These are phyloP conservation scores for Mycena latifolia DNA, from an alignment of 768 basidiomycete genomes.

Conservation along the genomic window DNA sequence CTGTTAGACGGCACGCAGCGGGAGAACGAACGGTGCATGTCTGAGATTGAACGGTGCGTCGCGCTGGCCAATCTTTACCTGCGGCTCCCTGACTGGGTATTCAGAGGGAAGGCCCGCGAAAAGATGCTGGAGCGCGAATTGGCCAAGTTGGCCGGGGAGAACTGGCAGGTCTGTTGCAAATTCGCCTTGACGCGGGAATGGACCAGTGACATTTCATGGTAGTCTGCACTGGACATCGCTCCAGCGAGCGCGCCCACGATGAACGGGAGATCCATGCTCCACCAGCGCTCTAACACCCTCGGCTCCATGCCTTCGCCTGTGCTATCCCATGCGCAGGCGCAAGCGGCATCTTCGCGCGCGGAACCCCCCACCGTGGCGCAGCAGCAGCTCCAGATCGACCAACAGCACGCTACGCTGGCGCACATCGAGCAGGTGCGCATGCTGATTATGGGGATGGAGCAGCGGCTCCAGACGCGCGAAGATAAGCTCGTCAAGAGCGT, in stretches of 20 bases:
- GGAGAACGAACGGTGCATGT: constrained; percentile 90
- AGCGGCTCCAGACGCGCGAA: constrained; percentile 73
- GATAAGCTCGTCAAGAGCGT: constrained; percentile 71
- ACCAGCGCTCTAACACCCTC: constrained; percentile 51
- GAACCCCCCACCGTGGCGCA: constrained; percentile 9
- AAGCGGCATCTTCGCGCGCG: background rate
- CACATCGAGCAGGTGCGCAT: constrained; percentile 79
- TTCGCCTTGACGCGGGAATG: background rate
- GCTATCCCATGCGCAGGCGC: constrained; percentile 28
- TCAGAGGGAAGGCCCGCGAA: constrained; percentile 75
- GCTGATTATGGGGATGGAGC: constrained; percentile 82
- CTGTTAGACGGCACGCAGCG: constrained; percentile 84
- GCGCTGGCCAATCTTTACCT: background rate
- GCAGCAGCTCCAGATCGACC: constrained; percentile 40
- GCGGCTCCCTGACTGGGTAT: background rate
- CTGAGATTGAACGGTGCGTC: constrained; percentile 79
- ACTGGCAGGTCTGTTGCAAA: constrained; percentile 76
- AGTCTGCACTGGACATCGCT: constrained; percentile 27
- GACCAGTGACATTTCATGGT: background rate
- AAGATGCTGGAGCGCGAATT: constrained; percentile 83
- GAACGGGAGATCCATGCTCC: constrained; percentile 35
- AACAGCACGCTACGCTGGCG: constrained; percentile 59
- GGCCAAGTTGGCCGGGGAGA: constrained; percentile 77
- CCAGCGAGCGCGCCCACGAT: constrained; percentile 24
- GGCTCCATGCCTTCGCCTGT: constrained; percentile 38